Percentiles rank a stretch among this genome's conserved stretches.
These are phyloP conservation scores for Ramichloridium luteum DNA, from an alignment of 2,329 filamentous ascomycete genomes.

Conservation along the genomic window DNA sequence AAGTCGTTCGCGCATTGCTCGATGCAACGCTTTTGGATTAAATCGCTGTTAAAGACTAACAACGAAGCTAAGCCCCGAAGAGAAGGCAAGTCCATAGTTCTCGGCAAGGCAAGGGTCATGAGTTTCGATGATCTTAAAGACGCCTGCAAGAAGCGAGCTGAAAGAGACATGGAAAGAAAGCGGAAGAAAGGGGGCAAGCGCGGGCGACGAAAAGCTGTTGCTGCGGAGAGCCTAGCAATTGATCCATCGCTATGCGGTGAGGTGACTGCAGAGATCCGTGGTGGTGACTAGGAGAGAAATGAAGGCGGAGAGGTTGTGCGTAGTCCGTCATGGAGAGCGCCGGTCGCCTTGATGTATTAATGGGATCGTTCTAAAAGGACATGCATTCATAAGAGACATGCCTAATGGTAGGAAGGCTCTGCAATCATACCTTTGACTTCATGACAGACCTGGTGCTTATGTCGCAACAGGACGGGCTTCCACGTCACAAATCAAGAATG, in stretches of 20 bases:
- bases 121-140: constrained; percentile 16
- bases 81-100: constrained; percentile 15
- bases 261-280: neutral
- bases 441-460: too few relatives aligned
- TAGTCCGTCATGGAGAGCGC: neutral
- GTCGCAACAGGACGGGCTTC: too few relatives aligned
- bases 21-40: constrained; percentile 10
- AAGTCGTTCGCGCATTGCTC: neutral
- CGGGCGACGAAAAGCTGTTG: neutral
- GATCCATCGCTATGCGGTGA: constrained; percentile 1
- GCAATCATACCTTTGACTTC: too few relatives aligned
- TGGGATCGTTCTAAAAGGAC: too few relatives aligned
- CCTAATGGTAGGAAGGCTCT: too few relatives aligned
- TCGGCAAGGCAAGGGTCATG: constrained; percentile 19
- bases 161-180: neutral
- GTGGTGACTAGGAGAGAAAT: neutral
- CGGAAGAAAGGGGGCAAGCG: neutral
- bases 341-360: neutral
- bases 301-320: too few relatives aligned
- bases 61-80: constrained; percentile 19
- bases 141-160: constrained; percentile 6
- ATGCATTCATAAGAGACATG: too few relatives aligned
- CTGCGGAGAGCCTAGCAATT: constrained; percentile 1
- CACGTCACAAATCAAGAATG: too few relatives aligned
- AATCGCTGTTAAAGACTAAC: constrained; percentile 20